Evolutionary conservation across 495 filamentous ascomycete genomes (phyloP).

Genomic region (Penicillium roqueforti): DNA sequence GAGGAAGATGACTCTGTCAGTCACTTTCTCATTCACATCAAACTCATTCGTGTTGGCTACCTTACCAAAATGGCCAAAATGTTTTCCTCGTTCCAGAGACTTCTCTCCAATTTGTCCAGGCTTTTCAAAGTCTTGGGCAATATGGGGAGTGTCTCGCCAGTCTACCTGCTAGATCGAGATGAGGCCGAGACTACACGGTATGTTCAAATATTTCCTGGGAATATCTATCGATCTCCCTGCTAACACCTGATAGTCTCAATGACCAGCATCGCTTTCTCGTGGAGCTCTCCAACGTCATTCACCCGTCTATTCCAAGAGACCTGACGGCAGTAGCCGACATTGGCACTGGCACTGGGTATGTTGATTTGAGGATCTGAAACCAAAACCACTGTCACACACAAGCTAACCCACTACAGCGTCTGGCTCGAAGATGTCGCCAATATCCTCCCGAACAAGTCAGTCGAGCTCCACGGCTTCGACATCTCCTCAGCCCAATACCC

Average conservation of each 20-base stretch:
- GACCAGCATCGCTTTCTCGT: constrained; percentile 25
- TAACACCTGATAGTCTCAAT: constrained; percentile 19
- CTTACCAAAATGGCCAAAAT: too few species aligned
- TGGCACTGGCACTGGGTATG: constrained; percentile 39
- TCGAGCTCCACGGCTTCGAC: constrained; percentile 35
- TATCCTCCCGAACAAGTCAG: constrained; percentile 9
- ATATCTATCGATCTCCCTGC: neutral
- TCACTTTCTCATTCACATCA: neutral
- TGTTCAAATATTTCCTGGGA: neutral
- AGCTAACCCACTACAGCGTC: constrained; percentile 11
- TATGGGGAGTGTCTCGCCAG: constrained; percentile 7
- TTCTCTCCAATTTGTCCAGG: neutral
- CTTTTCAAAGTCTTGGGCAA: neutral
- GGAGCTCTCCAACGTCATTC: constrained; percentile 21
- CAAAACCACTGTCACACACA: neutral
- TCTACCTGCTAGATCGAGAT: constrained; percentile 18
- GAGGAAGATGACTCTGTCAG: neutral
- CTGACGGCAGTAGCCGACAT: constrained; percentile 32
- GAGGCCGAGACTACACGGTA: constrained; percentile 18
- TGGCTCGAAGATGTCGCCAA: constrained; percentile 24
- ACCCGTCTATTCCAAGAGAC: constrained; percentile 27
- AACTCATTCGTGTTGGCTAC: neutral
- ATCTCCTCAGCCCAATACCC: constrained; percentile 34
- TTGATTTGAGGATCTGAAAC: neutral
- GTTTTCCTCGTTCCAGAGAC: neutral